These are phyloP conservation scores for Russula abietina DNA, from an alignment of 768 basidiomycete species.

Conservation along the genomic window DNA sequence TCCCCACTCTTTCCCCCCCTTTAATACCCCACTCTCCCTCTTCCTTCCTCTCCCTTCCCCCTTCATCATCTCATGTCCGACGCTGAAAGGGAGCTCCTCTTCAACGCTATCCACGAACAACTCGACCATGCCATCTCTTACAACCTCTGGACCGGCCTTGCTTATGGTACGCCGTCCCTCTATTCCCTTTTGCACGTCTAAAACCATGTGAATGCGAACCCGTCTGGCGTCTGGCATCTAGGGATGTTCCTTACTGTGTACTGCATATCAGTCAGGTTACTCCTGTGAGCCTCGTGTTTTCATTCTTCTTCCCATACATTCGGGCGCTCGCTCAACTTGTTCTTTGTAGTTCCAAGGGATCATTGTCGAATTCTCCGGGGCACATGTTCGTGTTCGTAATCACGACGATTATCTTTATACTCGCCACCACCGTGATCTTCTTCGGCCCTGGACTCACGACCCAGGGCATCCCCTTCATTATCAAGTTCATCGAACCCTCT, in stretches of 20 bases:
- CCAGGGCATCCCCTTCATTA: conserved; percentile 9
- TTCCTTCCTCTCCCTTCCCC: not conserved
- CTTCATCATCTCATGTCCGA: conserved; percentile 6
- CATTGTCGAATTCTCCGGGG: conserved; percentile 5
- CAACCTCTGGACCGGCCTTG: conserved; percentile 17
- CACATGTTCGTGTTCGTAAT: conserved; percentile 11
- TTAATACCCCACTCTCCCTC: not conserved
- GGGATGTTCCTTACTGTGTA: conserved; percentile 17
- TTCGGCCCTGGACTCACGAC: conserved; percentile 7
- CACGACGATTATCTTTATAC: conserved; percentile 8
- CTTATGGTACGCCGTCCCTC: conserved; percentile 2
- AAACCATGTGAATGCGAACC: not conserved
- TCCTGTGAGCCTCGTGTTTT: conserved; percentile 7
- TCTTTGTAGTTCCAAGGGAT: conserved; percentile 9
- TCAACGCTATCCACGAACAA: not conserved
- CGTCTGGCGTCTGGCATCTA: not conserved
- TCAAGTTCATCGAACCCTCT: conserved; percentile 8
- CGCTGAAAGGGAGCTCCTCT: not conserved
- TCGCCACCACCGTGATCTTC: conserved; percentile 7
- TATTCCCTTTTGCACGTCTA: too few relatives aligned
- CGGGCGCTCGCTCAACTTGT: not conserved
- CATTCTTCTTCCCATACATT: not conserved
- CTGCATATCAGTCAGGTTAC: conserved; percentile 15
- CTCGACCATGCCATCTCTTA: conserved; percentile 10
- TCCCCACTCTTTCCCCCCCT: not conserved